Evolutionary conservation across 2,329 filamentous ascomycete genomes (phyloP), one percentile per base, ranked within the genome.

Genomic region (Clarireedia paspali): DNA sequence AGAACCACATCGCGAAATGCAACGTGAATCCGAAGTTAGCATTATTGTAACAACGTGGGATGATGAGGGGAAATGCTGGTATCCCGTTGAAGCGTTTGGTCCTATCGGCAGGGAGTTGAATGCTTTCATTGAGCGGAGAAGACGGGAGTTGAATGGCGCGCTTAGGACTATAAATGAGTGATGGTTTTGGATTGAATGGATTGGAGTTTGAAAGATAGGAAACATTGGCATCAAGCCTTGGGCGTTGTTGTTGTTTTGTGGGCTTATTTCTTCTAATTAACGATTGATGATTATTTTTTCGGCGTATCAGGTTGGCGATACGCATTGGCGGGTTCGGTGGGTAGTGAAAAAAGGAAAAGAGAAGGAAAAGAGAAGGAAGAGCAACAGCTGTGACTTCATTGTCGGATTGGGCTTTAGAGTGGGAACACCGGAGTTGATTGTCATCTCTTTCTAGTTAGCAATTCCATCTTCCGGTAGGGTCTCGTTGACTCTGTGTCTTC

Each of bases 41-140:
- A 56, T 56, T 23, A 56, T 56, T 56, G 54, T 56, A 24, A 56
- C 54, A 30, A 56, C 48, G 23, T 56, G 54, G 54, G 54, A 56
- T 47, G 54, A 56, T 47, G 54, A 56, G 23, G 47, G 48, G 14
- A 56, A 56, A 24, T 56, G 54, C 30, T 56, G 54, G 54, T 56
- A 56, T 52, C 54, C 54, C 12, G 54, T 56, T 6, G 54, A 56
- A 40, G 54, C 54, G 10, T 56, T 50, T 12, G 54, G 54, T 24
- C 54, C 54, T n/a, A 53, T 56, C 17, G 54, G 54, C 5, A 47
- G 48, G 34, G 42, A 53, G 17, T 53, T 56, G 54, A 56, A 53
- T 24, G 50, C 50, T 46, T 56, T 56, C 52, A 53, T 56, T 9
- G 54, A 56, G 34, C 30, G 47, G 5, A 46, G 54, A 20, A 56